Base-by-base conservation (phyloP, 2,329 filamentous ascomycete species). In the Cephalotrichum gorgonifer region DNA sequence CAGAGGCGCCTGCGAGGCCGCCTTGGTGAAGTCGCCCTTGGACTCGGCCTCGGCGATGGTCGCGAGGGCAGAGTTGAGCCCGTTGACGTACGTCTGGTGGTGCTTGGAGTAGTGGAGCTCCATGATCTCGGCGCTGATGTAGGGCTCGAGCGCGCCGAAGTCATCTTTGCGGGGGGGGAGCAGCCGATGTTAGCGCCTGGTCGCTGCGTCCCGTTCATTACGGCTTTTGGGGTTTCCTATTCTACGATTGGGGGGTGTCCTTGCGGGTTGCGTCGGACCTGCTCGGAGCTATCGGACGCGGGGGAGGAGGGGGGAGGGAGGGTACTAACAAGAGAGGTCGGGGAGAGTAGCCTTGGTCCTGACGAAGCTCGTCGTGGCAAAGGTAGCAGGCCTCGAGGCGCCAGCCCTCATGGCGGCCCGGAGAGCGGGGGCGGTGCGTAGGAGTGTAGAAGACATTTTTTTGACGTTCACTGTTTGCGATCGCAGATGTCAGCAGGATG, bases 41-140 rank as follows among this genome's bases (percentile, higher is more conserved):
- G 70, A 72, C 60, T 79, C 75, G 31, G 86, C 85, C 51, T 73
- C 70, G 33, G 76, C 78, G 46, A 87, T 68, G 63, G 90, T 81
- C 68, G 89, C 82, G 56, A 81, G 72, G 51, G 87, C 84, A 53
- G 83, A 76, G 74, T 95, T 95, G 74, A 87, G 86, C 65, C 84
- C 85, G 68, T 83, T 93, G 59, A 95, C 88, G 67, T 95, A 95
- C 61, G 89, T 90, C 70, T 91, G 83, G 75, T 95, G 90, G 77
- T 95, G 89, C 71, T 89, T 91, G 72, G 79, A 83, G 79, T 95
- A 86, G 76, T 95, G 90, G 43, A 95, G 80, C 73, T 95, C 87
- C 90, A 95, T 95, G 74, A 95, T 95, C 71, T 93, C 81, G 66
- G 86, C 85, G 44, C 85, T 90, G 72, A 95, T 81, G 62, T 75